Base-by-base conservation (phyloP, 169 alveolate species). In the Fabrea salina region DNA sequence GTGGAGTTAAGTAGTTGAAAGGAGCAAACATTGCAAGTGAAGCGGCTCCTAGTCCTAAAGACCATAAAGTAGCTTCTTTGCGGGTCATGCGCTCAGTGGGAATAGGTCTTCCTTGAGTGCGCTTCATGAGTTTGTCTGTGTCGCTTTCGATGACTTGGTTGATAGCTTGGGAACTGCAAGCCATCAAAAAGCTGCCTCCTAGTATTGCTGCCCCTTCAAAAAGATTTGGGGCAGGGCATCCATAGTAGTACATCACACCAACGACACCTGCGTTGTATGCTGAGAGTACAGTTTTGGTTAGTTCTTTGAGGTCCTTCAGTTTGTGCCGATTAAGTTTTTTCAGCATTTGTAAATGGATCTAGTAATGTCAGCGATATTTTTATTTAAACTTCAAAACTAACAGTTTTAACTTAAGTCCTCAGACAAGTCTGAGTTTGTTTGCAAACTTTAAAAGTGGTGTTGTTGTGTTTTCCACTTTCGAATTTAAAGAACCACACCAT, bases 31-130 rank as follows among this genome's bases (percentile, higher is more conserved):
- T 68, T 1, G 32, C 50, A n/a, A 86, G 22, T 8, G 86, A 72
- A 4, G 57, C 53, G 2, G 40, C 66, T 0, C 85, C 84, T 27
- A 86, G 72, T 5, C 75, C 80, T 2, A 68, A 77, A 25, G 86
- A 64, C 13, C 82, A 43, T 25, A 37, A 32, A 22, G 71, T 71
- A 25, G 76, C 92, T 50, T 44, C 35, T 19, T 49, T 32, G 0
- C 41, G 6, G 22, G 78, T 27, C 0, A 86, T 51, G 5, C 59
- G 53, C 6, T 72, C 82, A 40, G 49, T 40, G 0, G 85, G 77
- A 2, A 86, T 53, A 4, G 92, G 92, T 7, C 92, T 27, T 37
- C 67, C 64, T 37, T 40, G 19, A 33, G 92, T 83, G 47, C 92
- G 49, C 37, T 40, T 56, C 92, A 86, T 86, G 6, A 75, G 3